phyloP scores from a whole-genome alignment of 495 filamentous ascomycete species.

The Podospora conica region DNA sequence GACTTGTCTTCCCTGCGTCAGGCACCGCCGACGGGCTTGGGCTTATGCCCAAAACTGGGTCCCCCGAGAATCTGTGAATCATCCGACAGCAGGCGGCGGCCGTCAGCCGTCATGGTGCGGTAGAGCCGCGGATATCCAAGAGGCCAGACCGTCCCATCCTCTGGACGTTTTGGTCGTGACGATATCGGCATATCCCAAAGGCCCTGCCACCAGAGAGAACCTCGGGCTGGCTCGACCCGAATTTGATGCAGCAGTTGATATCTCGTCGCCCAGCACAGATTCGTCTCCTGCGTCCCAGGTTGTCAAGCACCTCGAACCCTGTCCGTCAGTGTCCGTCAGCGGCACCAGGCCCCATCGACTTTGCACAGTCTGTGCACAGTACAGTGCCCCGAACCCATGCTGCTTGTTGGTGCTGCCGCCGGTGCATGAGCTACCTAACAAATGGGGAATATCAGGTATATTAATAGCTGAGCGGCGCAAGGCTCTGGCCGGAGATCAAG shows the following conservation, averaged over 20 bases:
- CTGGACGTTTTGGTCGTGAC: too few relatives aligned
- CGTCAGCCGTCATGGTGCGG: not conserved
- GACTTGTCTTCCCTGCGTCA: conserved; percentile 7
- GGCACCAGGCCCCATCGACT: not conserved
- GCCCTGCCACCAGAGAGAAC: too few relatives aligned
- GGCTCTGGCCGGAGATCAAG: not conserved
- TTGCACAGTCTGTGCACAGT: not conserved
- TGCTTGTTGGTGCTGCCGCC: not conserved
- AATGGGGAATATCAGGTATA: not conserved
- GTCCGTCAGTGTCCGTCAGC: not conserved
- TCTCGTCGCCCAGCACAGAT: not conserved
- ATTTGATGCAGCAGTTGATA: not conserved
- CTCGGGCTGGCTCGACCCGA: too few relatives aligned
- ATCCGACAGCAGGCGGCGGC: conserved; percentile 3
- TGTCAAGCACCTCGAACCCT: not conserved
- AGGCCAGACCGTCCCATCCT: conserved; percentile 3
- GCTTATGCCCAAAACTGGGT: conserved; percentile 6
- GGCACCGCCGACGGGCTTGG: conserved; percentile 5
- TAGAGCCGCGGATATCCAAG: conserved; percentile 19
- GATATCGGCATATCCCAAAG: too few relatives aligned
- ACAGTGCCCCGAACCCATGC: not conserved
- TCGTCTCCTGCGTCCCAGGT: not conserved
- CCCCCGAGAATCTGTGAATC: conserved; percentile 1
- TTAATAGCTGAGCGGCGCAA: not conserved
- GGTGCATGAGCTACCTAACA: not conserved